A percentile compares a stretch with the other conserved stretches of the same genome.
These are phyloP conservation scores for Ashbya aceris DNA, from an alignment of 1,139 yeast species.

Conservation along the genomic window DNA sequence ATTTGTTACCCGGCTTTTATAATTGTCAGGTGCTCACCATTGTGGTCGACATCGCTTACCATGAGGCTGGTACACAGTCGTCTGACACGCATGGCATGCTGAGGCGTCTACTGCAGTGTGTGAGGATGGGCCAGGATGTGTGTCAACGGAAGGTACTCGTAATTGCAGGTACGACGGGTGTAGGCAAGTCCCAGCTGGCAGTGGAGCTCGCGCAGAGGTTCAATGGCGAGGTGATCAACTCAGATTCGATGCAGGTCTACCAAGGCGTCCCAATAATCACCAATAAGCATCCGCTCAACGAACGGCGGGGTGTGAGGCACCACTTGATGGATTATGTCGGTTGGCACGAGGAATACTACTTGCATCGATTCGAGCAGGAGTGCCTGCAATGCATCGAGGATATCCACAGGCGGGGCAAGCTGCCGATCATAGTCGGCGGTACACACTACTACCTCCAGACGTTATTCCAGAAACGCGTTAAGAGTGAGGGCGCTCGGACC, in stretches of 20 bases:
- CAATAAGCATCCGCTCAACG: constrained; percentile 79
- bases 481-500: constrained; percentile 14
- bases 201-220: constrained; percentile 70
- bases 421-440: constrained; percentile 91
- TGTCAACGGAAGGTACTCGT: constrained; percentile 39
- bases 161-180: constrained; percentile 95
- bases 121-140: too few species aligned
- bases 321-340: constrained; percentile 78
- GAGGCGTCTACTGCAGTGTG: too few species aligned
- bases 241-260: constrained; percentile 96
- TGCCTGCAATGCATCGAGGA: constrained; percentile 48
- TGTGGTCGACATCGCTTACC: too few species aligned
- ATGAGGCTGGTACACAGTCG: too few species aligned
- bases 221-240: constrained; percentile 87
- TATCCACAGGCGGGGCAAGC: constrained; percentile 58
- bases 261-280: constrained; percentile 65
- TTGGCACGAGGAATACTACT: constrained; percentile 76
- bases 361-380: constrained; percentile 72
- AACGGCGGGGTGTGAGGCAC: constrained; percentile 66
- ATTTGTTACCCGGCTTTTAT: background rate
- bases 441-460: constrained; percentile 87
- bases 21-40: background rate
- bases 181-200: constrained; percentile 82
- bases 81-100: too few species aligned
- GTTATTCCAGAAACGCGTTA: constrained; percentile 41